Evolutionary conservation across 2,329 filamentous ascomycete genomes (phyloP), one percentile per base, ranked within the genome.

Genomic region (Phaeosphaeria sp.): DNA sequence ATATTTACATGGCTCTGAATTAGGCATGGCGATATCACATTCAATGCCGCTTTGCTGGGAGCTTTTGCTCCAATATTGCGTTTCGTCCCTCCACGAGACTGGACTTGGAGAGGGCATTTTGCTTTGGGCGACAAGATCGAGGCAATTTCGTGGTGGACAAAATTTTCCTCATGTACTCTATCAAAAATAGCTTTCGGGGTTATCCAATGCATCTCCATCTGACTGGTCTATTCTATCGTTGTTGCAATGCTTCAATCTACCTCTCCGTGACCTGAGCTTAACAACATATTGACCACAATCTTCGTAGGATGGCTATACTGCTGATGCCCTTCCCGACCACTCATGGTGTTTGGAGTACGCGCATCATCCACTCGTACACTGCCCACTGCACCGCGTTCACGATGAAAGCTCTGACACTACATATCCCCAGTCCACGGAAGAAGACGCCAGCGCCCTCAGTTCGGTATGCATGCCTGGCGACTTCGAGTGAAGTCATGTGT

Each of bases 301-400:
- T 13, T 44, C n/a, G 9, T 21, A 21, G 17, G n/a, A 22, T 22
- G 6, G 7, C 24, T 8, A 18, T 17, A 17, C 17, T 25, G 6
- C 17, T 47, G 44, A 47, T 13, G 24, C 27, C 7, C 8, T 17
- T 25, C 18, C 20, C 13, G n/a, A 5, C 7, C 42, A 46, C 43
- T 56, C 27, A 66, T 21, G 59, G 53, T 33, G 62, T 56, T 43
- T 70, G 67, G 15, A 74, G 63, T 25, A 77, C 54, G 50, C 72
- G 73, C 90, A 97, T 94, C 69, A 92, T 86, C 88, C 90, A 92
- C 79, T 97, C 93, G 74, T 97, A 97, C 6, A 92, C 87, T 22
- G 90, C 90, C 93, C 93, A 98, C 80, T 89, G 87, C n/a, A 92
- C 90, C 2, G 94, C 93, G 80, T 97, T 97, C 40, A 97, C 94